These are phyloP conservation scores for Schoenoplectus triqueter DNA, from an alignment of 202 grass and related monocot species.

Conservation along the genomic window DNA sequence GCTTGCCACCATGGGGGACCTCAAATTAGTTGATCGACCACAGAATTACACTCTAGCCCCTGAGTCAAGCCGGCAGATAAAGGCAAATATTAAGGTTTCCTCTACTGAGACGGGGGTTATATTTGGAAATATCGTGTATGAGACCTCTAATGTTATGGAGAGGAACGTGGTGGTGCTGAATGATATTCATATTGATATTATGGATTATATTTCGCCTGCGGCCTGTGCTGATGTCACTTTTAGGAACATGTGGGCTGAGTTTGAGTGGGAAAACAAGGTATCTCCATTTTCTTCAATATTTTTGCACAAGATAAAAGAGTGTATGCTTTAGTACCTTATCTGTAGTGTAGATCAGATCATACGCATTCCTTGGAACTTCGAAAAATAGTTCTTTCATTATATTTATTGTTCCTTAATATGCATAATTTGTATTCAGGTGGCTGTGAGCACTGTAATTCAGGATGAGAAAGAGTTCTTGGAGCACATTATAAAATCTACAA, in stretches of 20 bases:
- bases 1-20: constrained; percentile 70
- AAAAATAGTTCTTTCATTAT: neutral
- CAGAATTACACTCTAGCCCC: constrained; percentile 77
- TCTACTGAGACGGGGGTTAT: constrained; percentile 79
- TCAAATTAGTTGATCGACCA: constrained; percentile 72
- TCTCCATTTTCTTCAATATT: constrained; percentile 7
- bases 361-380: too few relatives aligned
- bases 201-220: constrained; percentile 86
- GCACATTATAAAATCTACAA: constrained; percentile 95
- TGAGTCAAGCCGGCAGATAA: constrained; percentile 69
- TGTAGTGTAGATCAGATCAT: too few relatives aligned
- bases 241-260: constrained; percentile 86
- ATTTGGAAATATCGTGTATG: constrained; percentile 73
- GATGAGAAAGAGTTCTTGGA: constrained; percentile 86
- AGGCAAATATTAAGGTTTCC: constrained; percentile 79
- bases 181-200: constrained; percentile 78
- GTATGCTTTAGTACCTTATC: neutral
- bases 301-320: constrained; percentile 8
- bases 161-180: constrained; percentile 75
- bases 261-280: constrained; percentile 89
- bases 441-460: constrained; percentile 80
- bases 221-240: constrained; percentile 77
- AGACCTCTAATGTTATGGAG: constrained; percentile 79
- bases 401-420: neutral
- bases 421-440: constrained; percentile 64